Evolutionary conservation across 257 asterid species (phyloP), one percentile per base, ranked within the genome.

Genomic region (Solanum habrochaites): DNA sequence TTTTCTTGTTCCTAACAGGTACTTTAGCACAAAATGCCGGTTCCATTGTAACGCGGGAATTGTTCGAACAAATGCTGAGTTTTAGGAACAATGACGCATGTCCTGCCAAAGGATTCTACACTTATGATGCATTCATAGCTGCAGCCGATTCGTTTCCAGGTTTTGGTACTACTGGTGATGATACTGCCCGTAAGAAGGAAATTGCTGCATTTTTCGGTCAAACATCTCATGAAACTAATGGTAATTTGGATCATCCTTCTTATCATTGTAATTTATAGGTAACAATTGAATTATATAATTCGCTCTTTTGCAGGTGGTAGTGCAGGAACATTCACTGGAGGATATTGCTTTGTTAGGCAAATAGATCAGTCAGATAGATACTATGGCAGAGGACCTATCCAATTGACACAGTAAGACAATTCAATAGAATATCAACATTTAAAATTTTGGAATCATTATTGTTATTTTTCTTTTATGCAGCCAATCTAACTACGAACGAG

Each of bases 211-310:
- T 90, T 67, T 75, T 90, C 11, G 91, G 89, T 37, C 91, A 90
- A 75, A 90, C 89, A 12, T 90, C 92, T 31, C 92, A 89, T 2
- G 92, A 90, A 39, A 88, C 90, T 27, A 88, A 87, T 21, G 92
- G 90, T 90, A 66, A 40, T 43, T 32, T 58, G 7, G 14, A 35
- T 60, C 1, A 14, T 43, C 16, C 21, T 8, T 27, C 9, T 25
- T 58, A 58, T 1, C 1, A 13, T 60, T 49, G 60, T 14, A 47
- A 47, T 47, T 47, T 45, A 56, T 69, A 69, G 8, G 35, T 72
- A 21, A 15, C 21, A 72, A 72, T 18, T 37, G 81, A 35, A 37
- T 37, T 72, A 4, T 37, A 21, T 74, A 6, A 77, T 12, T 45
- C 20, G 42, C 13, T 42, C 7, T 15, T 43, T 2, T 11, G n/a